These are phyloP conservation scores for Metarhizium brunneum DNA, from an alignment of 2,329 filamentous ascomycete genomes.

Conservation along the genomic window DNA sequence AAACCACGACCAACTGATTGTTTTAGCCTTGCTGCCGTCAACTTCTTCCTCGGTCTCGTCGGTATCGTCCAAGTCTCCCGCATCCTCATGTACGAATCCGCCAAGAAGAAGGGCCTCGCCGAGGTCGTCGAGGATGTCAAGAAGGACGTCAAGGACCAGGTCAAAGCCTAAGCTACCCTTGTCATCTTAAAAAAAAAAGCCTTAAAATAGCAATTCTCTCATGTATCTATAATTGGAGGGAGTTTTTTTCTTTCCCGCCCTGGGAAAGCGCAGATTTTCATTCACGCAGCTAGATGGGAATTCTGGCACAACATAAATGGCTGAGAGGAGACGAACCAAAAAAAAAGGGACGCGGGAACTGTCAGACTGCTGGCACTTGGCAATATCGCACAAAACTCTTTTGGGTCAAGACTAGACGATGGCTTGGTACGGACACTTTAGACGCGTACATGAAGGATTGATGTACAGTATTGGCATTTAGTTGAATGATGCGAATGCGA, in stretches of 20 bases:
- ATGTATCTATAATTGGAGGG: background rate
- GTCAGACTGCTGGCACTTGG: no score
- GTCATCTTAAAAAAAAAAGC: no score
- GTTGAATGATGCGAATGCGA: no score
- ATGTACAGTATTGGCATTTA: background rate
- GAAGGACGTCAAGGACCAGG: slow-evolving; percentile 26
- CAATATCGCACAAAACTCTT: background rate
- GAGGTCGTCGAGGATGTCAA: slow-evolving; percentile 30
- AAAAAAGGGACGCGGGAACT: background rate
- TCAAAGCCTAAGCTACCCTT: slow-evolving; percentile 15
- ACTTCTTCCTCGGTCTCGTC: slow-evolving; percentile 93
- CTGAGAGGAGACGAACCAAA: no score
- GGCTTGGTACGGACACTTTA: background rate
- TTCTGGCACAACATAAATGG: no score
- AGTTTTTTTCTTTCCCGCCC: background rate
- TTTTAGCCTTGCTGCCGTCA: slow-evolving; percentile 78
- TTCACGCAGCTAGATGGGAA: background rate
- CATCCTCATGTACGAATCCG: slow-evolving; percentile 58
- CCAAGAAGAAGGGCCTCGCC: slow-evolving; percentile 41
- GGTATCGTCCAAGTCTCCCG: slow-evolving; percentile 74
- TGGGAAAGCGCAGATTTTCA: background rate
- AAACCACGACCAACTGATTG: background rate
- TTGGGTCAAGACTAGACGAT: background rate
- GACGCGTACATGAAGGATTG: background rate
- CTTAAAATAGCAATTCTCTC: no score